Evolutionary conservation across 352 stramenopile species (phyloP), one percentile per base, ranked within the genome.

Genomic region (Globisporangium ultimum): DNA sequence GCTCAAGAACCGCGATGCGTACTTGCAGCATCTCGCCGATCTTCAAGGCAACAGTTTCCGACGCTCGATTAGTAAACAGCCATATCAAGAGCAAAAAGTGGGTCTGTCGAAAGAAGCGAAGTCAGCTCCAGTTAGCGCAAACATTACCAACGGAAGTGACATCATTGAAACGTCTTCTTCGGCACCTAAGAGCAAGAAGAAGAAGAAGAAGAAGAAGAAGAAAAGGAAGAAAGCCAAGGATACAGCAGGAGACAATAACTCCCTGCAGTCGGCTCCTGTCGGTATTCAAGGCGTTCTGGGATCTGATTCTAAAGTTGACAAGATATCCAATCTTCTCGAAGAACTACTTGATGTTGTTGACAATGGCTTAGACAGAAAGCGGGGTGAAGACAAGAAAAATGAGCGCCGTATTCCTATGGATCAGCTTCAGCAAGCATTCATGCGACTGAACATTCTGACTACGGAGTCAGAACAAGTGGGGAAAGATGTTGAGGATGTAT

Each of bases 191-290:
- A 59, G 24, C 56, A 64, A 64, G 17, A 60, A 51, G 20, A 68
- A 68, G 22, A 72, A 63, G 51, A 74, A 72, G n/a, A 63, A 54
- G 49, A 74, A 72, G 45, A 69, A 64, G 36, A 48, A 57, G 51
- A 45, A 45, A 18, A 49, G 24, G 36, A 48, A 57, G 51, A 45
- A 45, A 18, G 40, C 15, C n/a, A 18, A n/a, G 17, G 18, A 32
- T 9, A n/a, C 7, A 15, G n/a, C n/a, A 20, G 24, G 24, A 28
- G 24, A 28, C 5, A 28, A 28, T 28, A 2, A 28, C 24, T 28
- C 24, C 24, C 24, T 28, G 24, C 24, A 28, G 24, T 28, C 24
- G 5, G 24, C 24, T 28, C 24, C 24, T 2, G 5, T 28, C 24
- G 24, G 24, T 28, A 5, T 28, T 28, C 24, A 28, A 28, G 24